Conservation (phyloP, 768 basidiomycete species). For the Tulasnella sp. region DNA sequence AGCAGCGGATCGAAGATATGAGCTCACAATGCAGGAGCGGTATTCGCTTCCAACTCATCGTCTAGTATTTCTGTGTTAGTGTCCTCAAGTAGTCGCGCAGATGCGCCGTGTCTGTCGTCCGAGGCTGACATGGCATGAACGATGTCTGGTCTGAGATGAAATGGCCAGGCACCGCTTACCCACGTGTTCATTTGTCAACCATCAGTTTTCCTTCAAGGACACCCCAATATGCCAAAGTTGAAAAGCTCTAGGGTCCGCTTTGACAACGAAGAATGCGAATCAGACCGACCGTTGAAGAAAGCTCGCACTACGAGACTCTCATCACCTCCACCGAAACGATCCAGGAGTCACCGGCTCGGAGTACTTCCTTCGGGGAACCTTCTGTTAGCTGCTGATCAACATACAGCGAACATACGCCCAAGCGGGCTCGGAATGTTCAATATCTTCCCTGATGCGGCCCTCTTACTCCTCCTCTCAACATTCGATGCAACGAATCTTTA, state of each 20-base stretch:
- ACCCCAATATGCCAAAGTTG: too few relatives aligned
- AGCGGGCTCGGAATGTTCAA: not conserved
- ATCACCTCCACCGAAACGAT: not conserved
- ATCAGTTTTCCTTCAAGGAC: too few relatives aligned
- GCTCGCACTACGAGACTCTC: too few relatives aligned
- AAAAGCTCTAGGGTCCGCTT: too few relatives aligned
- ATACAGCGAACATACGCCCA: not conserved
- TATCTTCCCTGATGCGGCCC: not conserved
- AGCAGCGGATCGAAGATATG: too few relatives aligned
- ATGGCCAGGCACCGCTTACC: too few relatives aligned
- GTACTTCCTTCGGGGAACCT: conserved; percentile 14
- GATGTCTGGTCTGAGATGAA: too few relatives aligned
- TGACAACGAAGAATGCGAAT: too few relatives aligned
- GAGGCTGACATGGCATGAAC: not conserved
- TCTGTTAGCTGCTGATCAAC: not conserved
- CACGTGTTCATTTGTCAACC: too few relatives aligned
- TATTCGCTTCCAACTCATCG: not conserved
- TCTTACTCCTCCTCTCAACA: not conserved
- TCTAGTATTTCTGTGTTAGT: not conserved
- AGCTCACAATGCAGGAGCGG: not conserved
- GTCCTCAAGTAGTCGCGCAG: not conserved
- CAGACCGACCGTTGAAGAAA: too few relatives aligned
- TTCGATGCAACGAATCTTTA: not conserved
- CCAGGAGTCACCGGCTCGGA: conserved; percentile 2
- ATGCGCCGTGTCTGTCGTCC: not conserved